Evolutionary conservation across 1,139 yeast species (phyloP), one percentile per base, ranked within the genome.

Genomic region (Candida smagusa): DNA sequence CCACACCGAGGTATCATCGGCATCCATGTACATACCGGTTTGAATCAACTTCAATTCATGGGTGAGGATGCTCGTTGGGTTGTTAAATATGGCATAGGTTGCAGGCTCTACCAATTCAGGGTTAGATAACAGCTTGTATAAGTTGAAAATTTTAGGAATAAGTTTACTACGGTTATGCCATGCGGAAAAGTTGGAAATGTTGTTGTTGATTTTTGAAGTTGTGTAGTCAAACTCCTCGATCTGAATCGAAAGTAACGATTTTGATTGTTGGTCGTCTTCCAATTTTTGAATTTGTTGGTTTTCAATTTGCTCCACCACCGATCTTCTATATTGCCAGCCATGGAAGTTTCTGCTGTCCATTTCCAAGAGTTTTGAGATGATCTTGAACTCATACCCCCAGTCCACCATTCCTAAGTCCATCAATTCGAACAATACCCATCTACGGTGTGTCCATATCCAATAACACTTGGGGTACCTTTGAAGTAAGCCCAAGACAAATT

Each of bases 371-470:
- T 79, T 81, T 36, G 77, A 76, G 2, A 87, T 90, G 7, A 88
- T 71, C 1, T 60, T 71, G 48, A 92, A 62, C 54, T 92, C 98
- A 34, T 59, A 61, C 9, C 68, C 56, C 95, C 95, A 89, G 39
- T 83, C 65, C 7, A 72, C 74, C 33, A 40, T 43, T 4, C 77
- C 72, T 5, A 55, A 42, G 1, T 55, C 52, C 5, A 83, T 79
- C 34, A 79, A 65, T 42, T 71, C 66, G 38, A 74, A 69, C 30
- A 92, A 62, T 36, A 87, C 76, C 98, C 98, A 92, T 13, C 77
- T 64, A 24, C 99, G 72, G 58, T 92, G 97, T 52, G 84, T 85
- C 97, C 97, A 92, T 12, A 92, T 82, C 96, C 97, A 90, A 57
- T 92, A 92, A 28, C 90, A 86, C 57, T 92, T 92, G 2, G 99